Base-by-base conservation (phyloP, 345 rosid genomes). In the Reutealis trisperma region DNA sequence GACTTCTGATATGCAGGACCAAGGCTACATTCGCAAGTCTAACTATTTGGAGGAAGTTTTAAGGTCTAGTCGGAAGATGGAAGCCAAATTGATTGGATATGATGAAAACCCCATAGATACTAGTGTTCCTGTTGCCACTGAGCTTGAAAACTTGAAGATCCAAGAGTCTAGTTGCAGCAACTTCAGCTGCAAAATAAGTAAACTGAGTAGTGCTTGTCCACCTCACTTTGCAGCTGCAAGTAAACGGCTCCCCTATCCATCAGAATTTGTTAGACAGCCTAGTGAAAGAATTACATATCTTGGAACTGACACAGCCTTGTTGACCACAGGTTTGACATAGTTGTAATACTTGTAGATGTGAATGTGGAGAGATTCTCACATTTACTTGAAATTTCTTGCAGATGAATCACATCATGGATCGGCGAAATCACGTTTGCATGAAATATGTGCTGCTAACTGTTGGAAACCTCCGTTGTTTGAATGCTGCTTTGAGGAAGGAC, bases 21-120 rank as follows among this genome's bases (percentile, higher is more conserved):
- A 47, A 77, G 97, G 91, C 70, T 85, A 76, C 83, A 71, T 75
- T 25, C 84, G 75, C 16, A 84, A 84, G 81, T 74, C 86, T 55
- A 87, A 84, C 79, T 75, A 89, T 41, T 78, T 94, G 78, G 88
- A 89, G 84, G 84, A 85, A 76, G 73, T 88, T 85, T 75, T 93
- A 79, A 87, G 83, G 88, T 77, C 83, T 59, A 83, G 75, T 76
- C 0, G 45, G 76, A 88, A 85, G 84, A 72, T 45, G 78, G 91
- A 93, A 76, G 87, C 97, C 76, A 85, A 79, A 84, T 83, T 94
- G 85, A 88, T 94, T 74, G 98, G 98, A 81, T 94, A 80, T 68
- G 84, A 90, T 83, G 98, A 93, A 87, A 87, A 74, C 24, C 91
- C 93, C 3, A 57, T 88, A 68, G 85, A 90, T 77, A 85, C 90